Conservation (phyloP, 768 basidiomycete genomes). For the Hygrophoropsis aurantiaca region DNA sequence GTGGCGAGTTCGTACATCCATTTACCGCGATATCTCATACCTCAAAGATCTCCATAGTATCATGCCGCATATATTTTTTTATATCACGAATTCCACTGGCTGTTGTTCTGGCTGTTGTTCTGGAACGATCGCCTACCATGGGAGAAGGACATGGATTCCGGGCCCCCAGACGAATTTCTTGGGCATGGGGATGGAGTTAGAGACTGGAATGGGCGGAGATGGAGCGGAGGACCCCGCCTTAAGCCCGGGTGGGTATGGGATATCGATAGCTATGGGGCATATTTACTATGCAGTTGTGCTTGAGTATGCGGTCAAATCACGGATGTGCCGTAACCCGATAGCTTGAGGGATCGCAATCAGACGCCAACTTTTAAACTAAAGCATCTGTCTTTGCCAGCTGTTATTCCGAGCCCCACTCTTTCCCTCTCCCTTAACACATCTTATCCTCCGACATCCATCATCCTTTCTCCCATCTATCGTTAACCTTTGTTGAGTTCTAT, state of each 20-base stretch:
- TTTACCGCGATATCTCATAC: constrained; percentile 4
- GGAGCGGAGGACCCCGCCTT: constrained; percentile 31
- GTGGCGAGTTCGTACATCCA: constrained; percentile 1
- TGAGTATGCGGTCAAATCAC: constrained; percentile 6
- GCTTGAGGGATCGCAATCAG: constrained; percentile 1
- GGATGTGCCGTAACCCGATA: constrained; percentile 1
- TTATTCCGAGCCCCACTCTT: constrained; percentile 4
- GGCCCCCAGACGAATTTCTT: not conserved
- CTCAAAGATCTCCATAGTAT: not conserved
- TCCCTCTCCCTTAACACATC: not conserved
- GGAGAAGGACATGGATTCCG: not conserved
- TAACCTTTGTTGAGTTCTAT: constrained; percentile 8
- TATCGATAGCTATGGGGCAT: not conserved
- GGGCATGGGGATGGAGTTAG: constrained; percentile 12
- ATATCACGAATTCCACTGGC: not conserved
- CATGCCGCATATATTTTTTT: not conserved
- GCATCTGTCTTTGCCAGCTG: not conserved
- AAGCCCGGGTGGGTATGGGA: constrained; percentile 23
- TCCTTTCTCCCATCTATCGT: not conserved
- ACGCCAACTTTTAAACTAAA: not conserved
- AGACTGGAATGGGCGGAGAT: constrained; percentile 20
- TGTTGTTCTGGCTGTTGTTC: not conserved
- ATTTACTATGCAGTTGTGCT: not conserved
- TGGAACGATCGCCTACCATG: no score
- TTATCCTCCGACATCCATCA: not conserved